Evolutionary conservation across 2,329 filamentous ascomycete genomes (phyloP).

Genomic region (Fusarium brachygibbosum): DNA sequence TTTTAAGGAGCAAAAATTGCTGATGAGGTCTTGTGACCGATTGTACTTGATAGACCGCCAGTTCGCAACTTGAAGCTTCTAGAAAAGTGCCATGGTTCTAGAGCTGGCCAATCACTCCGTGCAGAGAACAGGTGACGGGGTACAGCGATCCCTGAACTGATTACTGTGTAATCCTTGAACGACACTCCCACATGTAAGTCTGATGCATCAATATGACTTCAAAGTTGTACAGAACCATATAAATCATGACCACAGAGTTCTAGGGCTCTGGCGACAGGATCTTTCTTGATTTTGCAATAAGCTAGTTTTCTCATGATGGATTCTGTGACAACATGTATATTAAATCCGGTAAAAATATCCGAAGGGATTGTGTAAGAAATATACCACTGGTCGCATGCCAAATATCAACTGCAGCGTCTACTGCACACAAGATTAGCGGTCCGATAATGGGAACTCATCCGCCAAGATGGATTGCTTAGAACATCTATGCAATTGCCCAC

Average conservation of each 20-base stretch:
- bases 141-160: slow-evolving; percentile 14
- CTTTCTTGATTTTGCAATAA: not conserved
- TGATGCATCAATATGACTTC: slow-evolving; percentile 1
- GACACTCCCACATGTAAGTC: slow-evolving; percentile 2
- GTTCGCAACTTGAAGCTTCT: slow-evolving; percentile 35
- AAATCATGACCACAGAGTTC: not conserved
- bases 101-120: slow-evolving; percentile 15
- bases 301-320: slow-evolving; percentile 11
- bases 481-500: slow-evolving; percentile 7
- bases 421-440: slow-evolving; percentile 24
- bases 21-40: slow-evolving; percentile 10
- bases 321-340: not conserved
- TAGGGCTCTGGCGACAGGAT: not conserved
- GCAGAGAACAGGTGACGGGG: slow-evolving; percentile 20
- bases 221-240: slow-evolving; percentile 7
- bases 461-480: slow-evolving; percentile 19
- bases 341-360: slow-evolving; percentile 20
- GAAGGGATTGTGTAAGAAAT: slow-evolving; percentile 14
- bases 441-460: slow-evolving; percentile 25
- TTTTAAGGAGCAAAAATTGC: not conserved
- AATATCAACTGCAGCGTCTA: slow-evolving; percentile 19
- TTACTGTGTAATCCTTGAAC: slow-evolving; percentile 12
- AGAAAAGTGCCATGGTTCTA: slow-evolving; percentile 37
- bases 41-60: slow-evolving; percentile 28
- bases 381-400: slow-evolving; percentile 7